Conservation (phyloP, 139 green algal species). For the Asterochloris sp. region DNA sequence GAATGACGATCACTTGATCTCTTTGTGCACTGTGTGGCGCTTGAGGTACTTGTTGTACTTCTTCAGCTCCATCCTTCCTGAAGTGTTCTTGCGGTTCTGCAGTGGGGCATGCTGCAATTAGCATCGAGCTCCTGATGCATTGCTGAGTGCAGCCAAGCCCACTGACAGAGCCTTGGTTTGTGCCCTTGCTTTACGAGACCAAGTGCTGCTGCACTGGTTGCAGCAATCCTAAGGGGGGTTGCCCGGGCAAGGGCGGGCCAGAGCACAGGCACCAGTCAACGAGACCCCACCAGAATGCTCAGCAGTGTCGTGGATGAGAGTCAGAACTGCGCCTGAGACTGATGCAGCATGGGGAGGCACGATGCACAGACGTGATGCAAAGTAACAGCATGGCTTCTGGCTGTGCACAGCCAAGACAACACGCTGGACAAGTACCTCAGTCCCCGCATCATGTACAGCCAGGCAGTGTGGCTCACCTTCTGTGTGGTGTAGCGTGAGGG, state of each 20-base stretch:
- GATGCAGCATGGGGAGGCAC: no score
- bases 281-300: no score
- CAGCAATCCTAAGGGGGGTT: no score
- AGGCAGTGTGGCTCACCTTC: conserved; percentile 55
- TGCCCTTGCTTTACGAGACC: background rate
- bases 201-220: no score
- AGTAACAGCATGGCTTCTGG: background rate
- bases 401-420: background rate
- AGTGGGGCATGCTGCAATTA: background rate
- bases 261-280: no score
- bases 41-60: conserved; percentile 91
- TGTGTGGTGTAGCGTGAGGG: conserved; percentile 77
- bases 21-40: conserved; percentile 74
- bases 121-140: background rate
- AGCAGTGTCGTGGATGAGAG: no score
- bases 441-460: background rate
- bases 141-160: no score
- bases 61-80: conserved; percentile 83
- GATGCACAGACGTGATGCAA: no score
- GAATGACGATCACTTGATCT: conserved; percentile 67
- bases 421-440: background rate
- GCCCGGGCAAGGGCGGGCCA: no score
- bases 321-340: no score
- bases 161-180: background rate
- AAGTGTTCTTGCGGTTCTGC: conserved; percentile 87